Evolutionary conservation across 306 rosid species (phyloP).

Genomic region (Citrullus mucosospermus): DNA sequence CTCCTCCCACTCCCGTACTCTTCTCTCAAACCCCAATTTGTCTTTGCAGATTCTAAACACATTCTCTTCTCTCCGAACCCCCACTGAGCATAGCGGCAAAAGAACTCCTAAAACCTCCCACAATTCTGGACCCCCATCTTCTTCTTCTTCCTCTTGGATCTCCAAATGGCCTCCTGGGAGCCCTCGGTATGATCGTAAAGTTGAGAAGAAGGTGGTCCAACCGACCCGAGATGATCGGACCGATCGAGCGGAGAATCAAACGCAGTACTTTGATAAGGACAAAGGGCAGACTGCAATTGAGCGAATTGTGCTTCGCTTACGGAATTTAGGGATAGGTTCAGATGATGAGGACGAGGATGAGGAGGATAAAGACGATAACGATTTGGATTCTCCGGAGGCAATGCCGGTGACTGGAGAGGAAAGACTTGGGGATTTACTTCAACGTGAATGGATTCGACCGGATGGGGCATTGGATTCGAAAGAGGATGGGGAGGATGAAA

Average conservation of each 20-base stretch:
- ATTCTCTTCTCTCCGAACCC: constrained; percentile 11
- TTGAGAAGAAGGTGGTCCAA: constrained; percentile 13
- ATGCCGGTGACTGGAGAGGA: constrained; percentile 57
- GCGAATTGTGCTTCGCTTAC: constrained; percentile 56
- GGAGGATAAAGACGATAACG: constrained; percentile 14
- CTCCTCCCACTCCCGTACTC: constrained; percentile 24
- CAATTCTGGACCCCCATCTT: constrained; percentile 18
- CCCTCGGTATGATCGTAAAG: constrained; percentile 11
- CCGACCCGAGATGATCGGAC: constrained; percentile 10
- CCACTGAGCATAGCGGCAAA: constrained; percentile 11
- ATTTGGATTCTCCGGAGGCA: constrained; percentile 15
- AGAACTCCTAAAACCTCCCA: constrained; percentile 18
- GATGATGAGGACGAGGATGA: constrained; percentile 43
- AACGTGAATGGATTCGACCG: constrained; percentile 72
- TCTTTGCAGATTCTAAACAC: constrained; percentile 37
- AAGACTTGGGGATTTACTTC: constrained; percentile 61
- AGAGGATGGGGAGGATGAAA: constrained; percentile 18
- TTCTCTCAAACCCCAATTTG: constrained; percentile 35
- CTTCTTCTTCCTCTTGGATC: constrained; percentile 43
- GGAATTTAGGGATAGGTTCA: constrained; percentile 46
- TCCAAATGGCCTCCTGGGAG: constrained; percentile 39
- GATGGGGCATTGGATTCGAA: constrained; percentile 34
- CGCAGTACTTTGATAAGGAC: constrained; percentile 19
- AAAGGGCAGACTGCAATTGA: constrained; percentile 58
- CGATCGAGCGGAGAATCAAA: constrained; percentile 14